Percentiles rank a stretch among this genome's conserved stretches.
Conservation (phyloP, 495 filamentous ascomycete genomes). For the Hypoxylon cercidicola region DNA sequence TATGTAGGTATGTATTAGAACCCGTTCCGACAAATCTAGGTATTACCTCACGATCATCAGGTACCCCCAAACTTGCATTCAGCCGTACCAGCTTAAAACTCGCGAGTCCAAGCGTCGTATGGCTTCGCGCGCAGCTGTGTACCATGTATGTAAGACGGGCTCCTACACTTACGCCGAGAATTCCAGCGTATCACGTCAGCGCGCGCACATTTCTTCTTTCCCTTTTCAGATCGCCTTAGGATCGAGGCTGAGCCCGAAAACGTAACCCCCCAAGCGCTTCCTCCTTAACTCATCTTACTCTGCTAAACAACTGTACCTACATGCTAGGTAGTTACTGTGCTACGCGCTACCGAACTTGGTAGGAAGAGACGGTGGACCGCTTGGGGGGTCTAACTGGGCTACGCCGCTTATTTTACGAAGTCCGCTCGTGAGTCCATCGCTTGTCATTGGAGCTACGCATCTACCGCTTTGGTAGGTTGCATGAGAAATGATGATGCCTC, state of each 20-base stretch:
- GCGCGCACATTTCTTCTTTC: slow-evolving; percentile 13
- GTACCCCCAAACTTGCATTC: slow-evolving; percentile 35
- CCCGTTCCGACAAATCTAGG: background rate
- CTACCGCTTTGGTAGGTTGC: slow-evolving; percentile 40
- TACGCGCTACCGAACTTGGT: slow-evolving; percentile 7
- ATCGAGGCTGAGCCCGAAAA: slow-evolving; percentile 41
- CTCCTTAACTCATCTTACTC: background rate
- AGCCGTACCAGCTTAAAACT: slow-evolving; percentile 34
- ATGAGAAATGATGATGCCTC: slow-evolving; percentile 31
- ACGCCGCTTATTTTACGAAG: slow-evolving; percentile 18
- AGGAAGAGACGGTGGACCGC: background rate
- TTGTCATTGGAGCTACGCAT: slow-evolving; percentile 35
- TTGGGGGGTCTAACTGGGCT: slow-evolving; percentile 2
- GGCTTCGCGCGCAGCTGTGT: slow-evolving; percentile 4
- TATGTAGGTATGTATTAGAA: slow-evolving; percentile 1
- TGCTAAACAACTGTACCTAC: background rate
- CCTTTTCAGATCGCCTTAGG: slow-evolving; percentile 28
- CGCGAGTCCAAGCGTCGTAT: background rate
- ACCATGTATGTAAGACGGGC: slow-evolving; percentile 29
- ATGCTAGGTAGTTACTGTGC: no score
- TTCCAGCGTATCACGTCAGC: slow-evolving; percentile 41
- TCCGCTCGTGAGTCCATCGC: slow-evolving; percentile 7
- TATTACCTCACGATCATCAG: slow-evolving; percentile 32
- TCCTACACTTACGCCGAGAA: slow-evolving; percentile 12
- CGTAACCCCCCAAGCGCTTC: background rate